Base-by-base conservation (phyloP, 2,329 filamentous ascomycete genomes). In the Colletotrichum sp. region DNA sequence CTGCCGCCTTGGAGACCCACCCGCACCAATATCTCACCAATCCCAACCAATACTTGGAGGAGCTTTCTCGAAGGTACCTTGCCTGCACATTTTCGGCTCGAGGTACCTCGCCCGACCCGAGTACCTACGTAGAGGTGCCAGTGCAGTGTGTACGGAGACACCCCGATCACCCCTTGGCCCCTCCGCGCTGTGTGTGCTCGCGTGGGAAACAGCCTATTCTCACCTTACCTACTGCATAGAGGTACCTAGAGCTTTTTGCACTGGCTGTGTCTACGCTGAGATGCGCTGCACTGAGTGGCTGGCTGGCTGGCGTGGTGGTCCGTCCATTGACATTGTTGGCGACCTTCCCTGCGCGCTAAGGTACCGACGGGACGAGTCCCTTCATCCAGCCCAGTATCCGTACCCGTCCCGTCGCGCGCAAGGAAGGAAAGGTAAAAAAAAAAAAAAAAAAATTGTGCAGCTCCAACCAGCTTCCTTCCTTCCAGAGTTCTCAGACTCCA, bases 141-240 rank as follows among this genome's bases (percentile, higher is more conserved):
- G 28, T 8, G 66, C 28, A 28, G 30, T 26, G 30, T 24, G 32
- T 60, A 59, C 67, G 15, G n/a, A 57, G 55, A 68, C 68, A 70
- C 68, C 57, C 72, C 59, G 57, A 69, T 69, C 69, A 69, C 69
- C 55, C 28, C 64, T 65, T 77, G 76, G 76, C 72, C 72, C 64
- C 34, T 49, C 68, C 72, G 68, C 68, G 72, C 72, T 76, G 66
- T 68, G 52, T 62, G 62, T 62, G 65, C 65, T 72, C 76, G 76
- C 76, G 64, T 77, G 55, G 68, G 68, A 68, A 77, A 75, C 75
- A 76, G 71, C 71, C 75, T 76, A 55, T 67, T 52, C 44, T 52
- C 44, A 52, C n/a, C 44, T 52, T 72, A 39, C 44, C n/a, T 72
- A 39, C 44, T 52, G 44, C 44, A 21, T 52, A 36, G 34, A 44